phyloP scores from a whole-genome alignment of 371 early-diverging fungal species.

The Mucor irregularis region DNA sequence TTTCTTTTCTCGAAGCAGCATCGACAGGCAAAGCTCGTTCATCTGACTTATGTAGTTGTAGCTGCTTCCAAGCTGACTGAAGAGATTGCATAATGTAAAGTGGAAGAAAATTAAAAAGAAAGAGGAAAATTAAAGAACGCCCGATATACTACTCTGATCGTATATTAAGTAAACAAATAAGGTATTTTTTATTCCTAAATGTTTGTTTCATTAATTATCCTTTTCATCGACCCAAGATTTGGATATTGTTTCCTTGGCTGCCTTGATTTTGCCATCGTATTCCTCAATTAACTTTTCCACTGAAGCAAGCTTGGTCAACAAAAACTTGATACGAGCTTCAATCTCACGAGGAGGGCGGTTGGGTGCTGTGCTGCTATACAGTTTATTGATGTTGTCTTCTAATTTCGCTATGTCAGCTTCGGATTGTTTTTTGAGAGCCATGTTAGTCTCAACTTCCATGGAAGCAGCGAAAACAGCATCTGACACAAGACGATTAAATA shows the following conservation, averaged over 20 bases:
- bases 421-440: slow-evolving; percentile 66
- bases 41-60: neutral
- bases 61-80: neutral
- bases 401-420: slow-evolving; percentile 66
- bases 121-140: neutral
- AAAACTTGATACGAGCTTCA: slow-evolving; percentile 52
- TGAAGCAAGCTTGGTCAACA: slow-evolving; percentile 56
- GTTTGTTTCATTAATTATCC: slow-evolving; percentile 2
- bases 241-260: slow-evolving; percentile 48
- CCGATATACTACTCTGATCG: too few relatives aligned
- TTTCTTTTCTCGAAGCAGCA: neutral
- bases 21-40: neutral
- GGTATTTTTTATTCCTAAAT: neutral
- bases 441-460: slow-evolving; percentile 78
- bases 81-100: neutral
- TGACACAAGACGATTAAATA: slow-evolving; percentile 68
- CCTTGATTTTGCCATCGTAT: slow-evolving; percentile 50
- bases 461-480: slow-evolving; percentile 75
- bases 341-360: slow-evolving; percentile 60
- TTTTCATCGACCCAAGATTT: slow-evolving; percentile 27
- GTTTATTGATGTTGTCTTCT: slow-evolving; percentile 70
- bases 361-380: slow-evolving; percentile 41
- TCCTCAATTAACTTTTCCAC: slow-evolving; percentile 53
- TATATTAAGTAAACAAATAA: slow-evolving; percentile 2
- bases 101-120: neutral